Evolutionary conservation across 345 rosid species (phyloP).

Genomic region (Acer yangbiense): DNA sequence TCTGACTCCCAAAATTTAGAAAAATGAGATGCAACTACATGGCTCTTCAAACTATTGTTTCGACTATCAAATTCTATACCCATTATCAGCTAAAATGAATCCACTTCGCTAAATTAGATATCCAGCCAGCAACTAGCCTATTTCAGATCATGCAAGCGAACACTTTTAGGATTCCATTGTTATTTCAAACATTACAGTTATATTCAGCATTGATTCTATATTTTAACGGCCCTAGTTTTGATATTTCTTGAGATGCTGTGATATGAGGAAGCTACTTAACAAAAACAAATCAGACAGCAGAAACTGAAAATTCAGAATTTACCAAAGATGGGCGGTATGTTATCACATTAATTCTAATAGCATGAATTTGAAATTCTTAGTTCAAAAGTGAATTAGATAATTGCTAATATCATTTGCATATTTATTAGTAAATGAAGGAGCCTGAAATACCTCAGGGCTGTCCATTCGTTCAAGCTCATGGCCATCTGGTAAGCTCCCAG

Average conservation of each 20-base stretch:
- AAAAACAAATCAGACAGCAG: not conserved
- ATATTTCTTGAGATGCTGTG: not conserved
- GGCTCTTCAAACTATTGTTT: not conserved
- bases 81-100: not conserved
- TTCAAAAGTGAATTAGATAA: not conserved
- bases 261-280: not conserved
- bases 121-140: not conserved
- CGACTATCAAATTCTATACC: not conserved
- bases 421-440: slow-evolving; percentile 11
- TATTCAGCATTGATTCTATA: not conserved
- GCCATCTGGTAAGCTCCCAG: slow-evolving; percentile 93
- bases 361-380: not conserved
- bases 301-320: not conserved
- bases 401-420: slow-evolving; percentile 4
- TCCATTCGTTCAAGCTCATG: slow-evolving; percentile 92
- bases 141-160: not conserved
- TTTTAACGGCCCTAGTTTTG: not conserved
- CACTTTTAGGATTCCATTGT: not conserved
- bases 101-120: slow-evolving; percentile 3
- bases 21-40: slow-evolving; percentile 18
- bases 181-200: not conserved
- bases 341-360: no score
- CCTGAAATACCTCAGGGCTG: slow-evolving; percentile 63
- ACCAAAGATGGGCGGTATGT: not conserved
- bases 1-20: slow-evolving; percentile 37